Conservation (phyloP, 306 rosid genomes). For the Chamaecrista fasciculata region DNA sequence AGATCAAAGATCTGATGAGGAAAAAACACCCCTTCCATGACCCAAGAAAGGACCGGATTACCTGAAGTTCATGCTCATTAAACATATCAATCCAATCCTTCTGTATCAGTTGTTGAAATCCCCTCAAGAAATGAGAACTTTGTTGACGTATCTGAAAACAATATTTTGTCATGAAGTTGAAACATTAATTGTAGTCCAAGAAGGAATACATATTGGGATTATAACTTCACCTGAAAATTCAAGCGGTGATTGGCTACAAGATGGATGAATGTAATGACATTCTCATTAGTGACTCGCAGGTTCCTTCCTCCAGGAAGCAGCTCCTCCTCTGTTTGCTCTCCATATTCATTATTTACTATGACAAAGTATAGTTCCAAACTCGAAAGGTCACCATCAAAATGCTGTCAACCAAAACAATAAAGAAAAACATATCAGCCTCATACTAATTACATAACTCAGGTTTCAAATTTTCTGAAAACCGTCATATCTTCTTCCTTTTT, state of each 20-base stretch:
- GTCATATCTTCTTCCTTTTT: background rate
- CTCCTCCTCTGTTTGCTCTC: constrained; percentile 97
- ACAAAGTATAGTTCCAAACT: constrained; percentile 89
- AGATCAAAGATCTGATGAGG: background rate
- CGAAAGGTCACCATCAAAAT: constrained; percentile 69
- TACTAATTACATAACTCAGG: too few species aligned
- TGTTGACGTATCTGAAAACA: constrained; percentile 85
- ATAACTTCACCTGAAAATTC: constrained; percentile 75
- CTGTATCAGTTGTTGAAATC: constrained; percentile 95
- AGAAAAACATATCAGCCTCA: background rate
- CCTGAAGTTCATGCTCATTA: constrained; percentile 99
- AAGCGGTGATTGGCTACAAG: constrained; percentile 97
- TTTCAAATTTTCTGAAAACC: too few species aligned
- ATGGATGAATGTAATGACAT: constrained; percentile 91
- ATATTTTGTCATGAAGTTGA: constrained; percentile 14
- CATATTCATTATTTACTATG: constrained; percentile 89
- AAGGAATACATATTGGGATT: constrained; percentile 16
- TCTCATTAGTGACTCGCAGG: constrained; percentile 75
- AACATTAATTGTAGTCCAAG: constrained; percentile 4
- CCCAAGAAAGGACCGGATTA: constrained; percentile 21
- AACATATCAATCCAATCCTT: constrained; percentile 98
- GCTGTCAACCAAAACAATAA: constrained; percentile 49
- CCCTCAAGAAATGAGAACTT: constrained; percentile 96
- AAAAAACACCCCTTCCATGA: background rate
- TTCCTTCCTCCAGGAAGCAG: constrained; percentile 80